Conservation (phyloP, 2,329 filamentous ascomycete species). For the Fusarium robinianum region DNA sequence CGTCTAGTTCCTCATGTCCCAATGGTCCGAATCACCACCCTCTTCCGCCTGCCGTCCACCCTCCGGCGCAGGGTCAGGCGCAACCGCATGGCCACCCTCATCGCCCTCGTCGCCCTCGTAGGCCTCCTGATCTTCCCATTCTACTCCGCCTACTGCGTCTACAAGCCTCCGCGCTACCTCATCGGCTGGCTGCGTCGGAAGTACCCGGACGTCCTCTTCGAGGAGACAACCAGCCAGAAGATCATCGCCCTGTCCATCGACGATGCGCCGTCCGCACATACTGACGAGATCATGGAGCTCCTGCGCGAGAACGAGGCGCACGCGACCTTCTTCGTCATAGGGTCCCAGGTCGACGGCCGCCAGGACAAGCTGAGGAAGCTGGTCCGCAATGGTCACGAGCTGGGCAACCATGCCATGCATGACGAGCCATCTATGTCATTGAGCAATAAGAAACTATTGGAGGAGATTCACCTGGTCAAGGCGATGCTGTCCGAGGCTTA, state of each 20-base stretch:
- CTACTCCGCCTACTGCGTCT: conserved; percentile 68
- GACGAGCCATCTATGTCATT: conserved; percentile 76
- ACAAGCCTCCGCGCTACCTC: conserved; percentile 76
- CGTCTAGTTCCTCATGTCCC: conserved; percentile 22
- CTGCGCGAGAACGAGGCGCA: conserved; percentile 68
- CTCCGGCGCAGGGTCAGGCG: conserved; percentile 62
- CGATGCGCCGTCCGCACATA: conserved; percentile 78
- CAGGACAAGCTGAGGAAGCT: conserved; percentile 61
- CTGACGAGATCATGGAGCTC: conserved; percentile 68
- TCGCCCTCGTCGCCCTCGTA: conserved; percentile 46
- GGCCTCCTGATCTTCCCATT: conserved; percentile 45
- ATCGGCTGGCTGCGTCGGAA: conserved; percentile 71
- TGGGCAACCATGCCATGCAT: conserved; percentile 88
- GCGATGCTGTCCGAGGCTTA: conserved; percentile 62
- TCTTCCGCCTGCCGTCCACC: conserved; percentile 60
- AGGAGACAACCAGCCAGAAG: conserved; percentile 61
- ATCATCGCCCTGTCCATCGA: conserved; percentile 85
- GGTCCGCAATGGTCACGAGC: conserved; percentile 67
- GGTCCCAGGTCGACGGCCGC: conserved; percentile 67
- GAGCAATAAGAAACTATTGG: conserved; percentile 59
- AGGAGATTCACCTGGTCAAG: conserved; percentile 70
- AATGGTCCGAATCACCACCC: conserved; percentile 49
- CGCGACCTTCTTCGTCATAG: conserved; percentile 90
- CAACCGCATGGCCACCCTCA: conserved; percentile 61
- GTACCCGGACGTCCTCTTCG: conserved; percentile 82